Evolutionary conservation across 192 early-diverging fungal genomes (phyloP).

Genomic region (Umbelopsis ramanniana): DNA sequence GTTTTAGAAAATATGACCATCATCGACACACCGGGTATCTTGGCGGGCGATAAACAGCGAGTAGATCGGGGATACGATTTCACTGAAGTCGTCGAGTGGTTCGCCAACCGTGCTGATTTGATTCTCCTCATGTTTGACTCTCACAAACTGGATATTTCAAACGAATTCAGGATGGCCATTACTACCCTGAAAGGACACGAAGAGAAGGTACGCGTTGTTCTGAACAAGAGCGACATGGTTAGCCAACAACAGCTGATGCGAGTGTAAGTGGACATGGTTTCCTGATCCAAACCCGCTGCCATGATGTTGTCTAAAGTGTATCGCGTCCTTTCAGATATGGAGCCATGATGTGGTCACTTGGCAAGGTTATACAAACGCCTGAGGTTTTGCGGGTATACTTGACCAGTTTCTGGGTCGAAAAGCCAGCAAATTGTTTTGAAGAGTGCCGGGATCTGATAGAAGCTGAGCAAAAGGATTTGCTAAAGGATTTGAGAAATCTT

Average conservation of each 20-base stretch:
- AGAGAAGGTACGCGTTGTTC: conserved; percentile 79
- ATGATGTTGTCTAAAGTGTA: background rate
- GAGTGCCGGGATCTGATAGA: conserved; percentile 68
- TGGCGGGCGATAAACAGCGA: conserved; percentile 82
- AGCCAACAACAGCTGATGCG: conserved; percentile 84
- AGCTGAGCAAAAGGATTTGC: conserved; percentile 74
- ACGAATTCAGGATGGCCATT: conserved; percentile 83
- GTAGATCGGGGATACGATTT: conserved; percentile 80
- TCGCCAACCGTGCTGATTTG: conserved; percentile 81
- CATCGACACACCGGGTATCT: conserved; percentile 84
- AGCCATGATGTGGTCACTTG: conserved; percentile 91
- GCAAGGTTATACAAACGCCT: conserved; percentile 80
- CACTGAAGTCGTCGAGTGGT: conserved; percentile 79
- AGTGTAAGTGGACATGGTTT: conserved; percentile 55
- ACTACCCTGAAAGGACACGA: conserved; percentile 74
- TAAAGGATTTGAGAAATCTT: conserved; percentile 71
- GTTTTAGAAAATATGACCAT: conserved; percentile 79
- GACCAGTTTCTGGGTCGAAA: conserved; percentile 76
- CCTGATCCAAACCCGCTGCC: background rate
- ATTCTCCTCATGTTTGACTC: conserved; percentile 84
- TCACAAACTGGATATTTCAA: conserved; percentile 84
- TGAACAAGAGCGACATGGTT: conserved; percentile 87
- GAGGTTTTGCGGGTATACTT: conserved; percentile 85
- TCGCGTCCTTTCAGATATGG: conserved; percentile 61
- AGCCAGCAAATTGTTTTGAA: conserved; percentile 63